phyloP scores from a whole-genome alignment of 2,329 filamentous ascomycete species.

The Ophiognomonia clavigignenti-juglandacearum region DNA sequence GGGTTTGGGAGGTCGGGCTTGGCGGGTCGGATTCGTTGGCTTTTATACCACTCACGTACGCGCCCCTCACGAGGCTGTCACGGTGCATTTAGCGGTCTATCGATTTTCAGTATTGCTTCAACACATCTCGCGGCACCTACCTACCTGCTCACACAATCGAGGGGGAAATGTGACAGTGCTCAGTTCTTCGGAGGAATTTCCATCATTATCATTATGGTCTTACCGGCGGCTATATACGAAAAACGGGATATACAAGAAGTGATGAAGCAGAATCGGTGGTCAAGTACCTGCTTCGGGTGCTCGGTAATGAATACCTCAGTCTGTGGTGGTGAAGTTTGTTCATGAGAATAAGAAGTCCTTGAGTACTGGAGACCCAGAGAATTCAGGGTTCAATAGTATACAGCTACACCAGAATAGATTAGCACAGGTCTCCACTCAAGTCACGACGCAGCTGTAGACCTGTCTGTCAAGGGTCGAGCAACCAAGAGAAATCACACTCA shows the following conservation, averaged over 20 bases:
- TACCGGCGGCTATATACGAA: constrained; percentile 9
- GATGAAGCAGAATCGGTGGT: background rate
- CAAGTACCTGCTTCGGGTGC: no score
- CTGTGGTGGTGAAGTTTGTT: constrained; percentile 18
- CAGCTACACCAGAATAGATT: constrained; percentile 58
- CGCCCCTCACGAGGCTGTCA: constrained; percentile 1
- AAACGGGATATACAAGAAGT: constrained; percentile 11
- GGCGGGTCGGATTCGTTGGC: background rate
- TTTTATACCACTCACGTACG: background rate
- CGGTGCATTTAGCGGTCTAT: background rate
- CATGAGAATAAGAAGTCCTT: constrained; percentile 82
- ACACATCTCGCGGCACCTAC: background rate
- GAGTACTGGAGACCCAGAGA: constrained; percentile 82
- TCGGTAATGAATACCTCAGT: background rate
- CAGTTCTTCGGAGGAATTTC: background rate
- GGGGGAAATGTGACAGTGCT: background rate
- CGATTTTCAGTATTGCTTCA: background rate
- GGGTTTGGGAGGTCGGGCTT: background rate
- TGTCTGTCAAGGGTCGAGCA: no score
- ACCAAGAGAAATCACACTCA: constrained; percentile 37
- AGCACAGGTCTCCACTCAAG: no score
- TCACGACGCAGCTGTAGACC: no score
- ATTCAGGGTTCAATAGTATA: constrained; percentile 87
- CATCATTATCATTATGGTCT: constrained; percentile 16
- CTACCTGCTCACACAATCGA: background rate